Base-by-base conservation (phyloP, 202 grass and related monocot genomes). In the Dendrocalamus latiflorus region DNA sequence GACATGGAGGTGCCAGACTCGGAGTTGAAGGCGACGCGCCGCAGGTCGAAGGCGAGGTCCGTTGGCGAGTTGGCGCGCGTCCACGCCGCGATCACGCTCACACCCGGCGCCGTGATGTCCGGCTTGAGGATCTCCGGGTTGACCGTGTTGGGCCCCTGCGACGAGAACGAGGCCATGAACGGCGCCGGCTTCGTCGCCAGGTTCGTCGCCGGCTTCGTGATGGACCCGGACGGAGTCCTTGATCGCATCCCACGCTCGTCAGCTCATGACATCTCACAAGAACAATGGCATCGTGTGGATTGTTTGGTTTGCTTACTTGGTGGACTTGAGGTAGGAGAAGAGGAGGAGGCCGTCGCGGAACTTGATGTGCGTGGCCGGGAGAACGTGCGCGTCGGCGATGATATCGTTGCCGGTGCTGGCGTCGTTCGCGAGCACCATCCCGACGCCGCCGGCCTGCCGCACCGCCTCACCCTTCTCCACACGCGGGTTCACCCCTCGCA, bases 1-100 rank as follows among this genome's bases (percentile, higher is more conserved):
- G 96, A 93, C 96, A 98, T 98, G 64, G 96, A 95, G 13, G 89
- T 91, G 26, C 89, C 92, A 72, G 86, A 92, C 84, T 95, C 93
- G 0, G 93, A 80, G 88, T 95, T 98, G 85, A 95, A 98, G 68
- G 82, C n/a, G n/a, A 90, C 87, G 0, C 82, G 87, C 1, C 93
- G 83, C 18, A 0, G 0, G 56, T 95, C 89, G 25, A 78, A 88
- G 11, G 16, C 51, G 9, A 95, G 82, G 39, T 62, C 81, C 7
- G 85, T 86, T 15, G 93, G 93, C 17, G 87, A 76, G 41, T n/a
- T 81, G 4, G 68, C 83, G 16, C 59, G 70, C 0, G 82, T 77
- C 82, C 84, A 95, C 1, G 93, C 90, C 0, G 93, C 93, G 5
- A 92, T 69, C 21, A 95, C 75, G 60, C 90, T 90, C 47, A 95